Evolutionary conservation across 2,329 filamentous ascomycete genomes (phyloP).

Genomic region (Aureobasidium sp.): DNA sequence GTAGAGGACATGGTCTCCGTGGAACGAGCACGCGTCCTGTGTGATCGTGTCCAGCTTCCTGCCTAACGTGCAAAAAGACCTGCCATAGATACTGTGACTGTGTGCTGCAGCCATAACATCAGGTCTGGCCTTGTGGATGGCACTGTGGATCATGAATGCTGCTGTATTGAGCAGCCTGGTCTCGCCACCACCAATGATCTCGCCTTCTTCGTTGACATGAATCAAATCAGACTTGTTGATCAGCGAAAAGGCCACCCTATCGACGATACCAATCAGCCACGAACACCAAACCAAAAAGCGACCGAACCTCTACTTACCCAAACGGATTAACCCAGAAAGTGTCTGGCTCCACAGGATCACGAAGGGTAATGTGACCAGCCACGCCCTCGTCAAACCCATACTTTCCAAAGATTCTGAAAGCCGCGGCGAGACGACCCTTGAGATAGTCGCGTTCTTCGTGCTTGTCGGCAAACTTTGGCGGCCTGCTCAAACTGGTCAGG

Average conservation of each 20-base stretch:
- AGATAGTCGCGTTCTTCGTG: slow-evolving; percentile 36
- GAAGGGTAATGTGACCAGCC: slow-evolving; percentile 36
- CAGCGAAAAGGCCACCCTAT: slow-evolving; percentile 36
- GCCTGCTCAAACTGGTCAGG: neutral
- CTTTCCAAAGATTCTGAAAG: slow-evolving; percentile 39
- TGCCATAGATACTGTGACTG: slow-evolving; percentile 39
- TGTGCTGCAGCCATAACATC: slow-evolving; percentile 42
- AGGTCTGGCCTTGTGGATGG: slow-evolving; percentile 36
- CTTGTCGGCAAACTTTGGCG: slow-evolving; percentile 31
- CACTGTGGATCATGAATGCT: slow-evolving; percentile 42
- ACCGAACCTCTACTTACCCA: neutral
- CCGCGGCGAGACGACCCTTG: slow-evolving; percentile 39
- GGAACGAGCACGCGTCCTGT: slow-evolving; percentile 39
- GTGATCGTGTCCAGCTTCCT: slow-evolving; percentile 38
- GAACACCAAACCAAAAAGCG: too few species aligned
- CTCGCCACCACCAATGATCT: slow-evolving; percentile 37
- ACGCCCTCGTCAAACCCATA: slow-evolving; percentile 28
- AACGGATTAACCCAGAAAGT: slow-evolving; percentile 36
- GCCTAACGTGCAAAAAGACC: slow-evolving; percentile 38
- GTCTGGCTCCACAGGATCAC: slow-evolving; percentile 34
- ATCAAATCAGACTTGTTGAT: slow-evolving; percentile 43
- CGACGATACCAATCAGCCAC: slow-evolving; percentile 15
- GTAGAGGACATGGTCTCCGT: slow-evolving; percentile 35
- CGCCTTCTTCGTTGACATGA: slow-evolving; percentile 36
- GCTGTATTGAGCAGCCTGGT: slow-evolving; percentile 37